Conservation (phyloP, 1,284 basidiomycete genomes). For the Kalmanozyma brasiliensis region DNA sequence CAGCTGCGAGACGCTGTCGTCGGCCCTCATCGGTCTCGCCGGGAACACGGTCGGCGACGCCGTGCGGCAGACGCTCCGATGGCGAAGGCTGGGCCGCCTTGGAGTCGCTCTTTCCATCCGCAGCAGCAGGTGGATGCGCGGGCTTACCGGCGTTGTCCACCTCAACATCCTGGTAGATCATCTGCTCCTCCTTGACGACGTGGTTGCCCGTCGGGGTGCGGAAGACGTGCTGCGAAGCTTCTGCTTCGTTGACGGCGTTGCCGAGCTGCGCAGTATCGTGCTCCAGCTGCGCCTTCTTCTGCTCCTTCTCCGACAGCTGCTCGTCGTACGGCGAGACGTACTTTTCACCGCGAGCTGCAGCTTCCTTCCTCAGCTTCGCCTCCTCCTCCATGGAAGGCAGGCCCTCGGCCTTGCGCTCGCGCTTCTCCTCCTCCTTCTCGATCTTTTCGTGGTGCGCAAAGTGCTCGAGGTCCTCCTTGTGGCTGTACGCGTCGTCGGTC, state of each 20-base stretch:
- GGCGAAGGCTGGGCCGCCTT: conserved; percentile 17
- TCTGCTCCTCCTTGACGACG: conserved; percentile 62
- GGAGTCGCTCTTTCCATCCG: no score
- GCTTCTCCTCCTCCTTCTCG: conserved; percentile 84
- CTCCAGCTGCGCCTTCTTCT: conserved; percentile 53
- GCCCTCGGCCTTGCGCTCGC: conserved; percentile 83
- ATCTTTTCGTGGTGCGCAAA: conserved; percentile 88
- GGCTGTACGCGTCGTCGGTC: conserved; percentile 90
- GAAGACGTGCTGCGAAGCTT: conserved; percentile 63
- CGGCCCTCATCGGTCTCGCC: conserved; percentile 62
- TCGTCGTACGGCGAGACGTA: conserved; percentile 63
- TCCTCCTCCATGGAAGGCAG: conserved; percentile 71
- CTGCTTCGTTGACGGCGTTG: conserved; percentile 58
- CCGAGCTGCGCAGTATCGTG: conserved; percentile 55
- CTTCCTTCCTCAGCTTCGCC: conserved; percentile 47
- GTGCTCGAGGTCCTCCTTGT: conserved; percentile 80
- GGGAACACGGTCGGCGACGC: conserved; percentile 50
- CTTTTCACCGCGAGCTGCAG: conserved; percentile 54
- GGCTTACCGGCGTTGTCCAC: conserved; percentile 52
- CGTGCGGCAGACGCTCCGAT: conserved; percentile 37
- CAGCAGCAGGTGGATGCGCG: conserved; percentile 48
- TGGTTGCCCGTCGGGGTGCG: conserved; percentile 61
- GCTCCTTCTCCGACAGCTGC: conserved; percentile 55
- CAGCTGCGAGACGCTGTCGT: conserved; percentile 54
- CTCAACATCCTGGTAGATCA: conserved; percentile 48